These are phyloP conservation scores for Heliosperma pusillum DNA, from an alignment of 148 eudicot species.

Conservation along the genomic window DNA sequence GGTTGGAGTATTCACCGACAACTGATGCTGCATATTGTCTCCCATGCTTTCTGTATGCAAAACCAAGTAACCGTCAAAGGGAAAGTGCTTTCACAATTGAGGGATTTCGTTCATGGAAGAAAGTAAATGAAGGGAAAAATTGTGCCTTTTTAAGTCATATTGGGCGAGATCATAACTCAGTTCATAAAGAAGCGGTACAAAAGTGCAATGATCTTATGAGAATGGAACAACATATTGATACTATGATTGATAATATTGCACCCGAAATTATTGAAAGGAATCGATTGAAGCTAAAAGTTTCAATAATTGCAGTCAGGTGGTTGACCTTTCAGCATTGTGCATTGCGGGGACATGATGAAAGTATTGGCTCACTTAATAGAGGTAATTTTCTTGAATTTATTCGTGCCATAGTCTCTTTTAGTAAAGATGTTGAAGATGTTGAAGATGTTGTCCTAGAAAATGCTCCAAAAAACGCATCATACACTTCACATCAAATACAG, in stretches of 20 bases:
- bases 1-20: not conserved
- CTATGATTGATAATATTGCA: not conserved
- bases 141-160: not conserved
- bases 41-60: not conserved
- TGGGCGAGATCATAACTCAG: not conserved
- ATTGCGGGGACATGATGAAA: too few species aligned
- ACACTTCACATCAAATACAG: too few species aligned
- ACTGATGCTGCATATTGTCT: not conserved
- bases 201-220: not conserved
- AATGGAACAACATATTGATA: not conserved
- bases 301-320: not conserved
- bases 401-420: too few species aligned
- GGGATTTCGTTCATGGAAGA: too few species aligned
- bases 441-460: too few species aligned
- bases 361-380: too few species aligned
- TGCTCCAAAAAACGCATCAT: too few species aligned
- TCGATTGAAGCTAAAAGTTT: not conserved
- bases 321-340: not conserved
- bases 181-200: not conserved
- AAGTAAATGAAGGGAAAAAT: too few species aligned
- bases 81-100: too few species aligned
- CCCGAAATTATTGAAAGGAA: not conserved
- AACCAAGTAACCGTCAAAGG: too few species aligned
- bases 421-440: too few species aligned
- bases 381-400: too few species aligned